These are phyloP conservation scores for Rhododendron williamsianum DNA, from an alignment of 148 eudicot genomes.

Conservation along the genomic window DNA sequence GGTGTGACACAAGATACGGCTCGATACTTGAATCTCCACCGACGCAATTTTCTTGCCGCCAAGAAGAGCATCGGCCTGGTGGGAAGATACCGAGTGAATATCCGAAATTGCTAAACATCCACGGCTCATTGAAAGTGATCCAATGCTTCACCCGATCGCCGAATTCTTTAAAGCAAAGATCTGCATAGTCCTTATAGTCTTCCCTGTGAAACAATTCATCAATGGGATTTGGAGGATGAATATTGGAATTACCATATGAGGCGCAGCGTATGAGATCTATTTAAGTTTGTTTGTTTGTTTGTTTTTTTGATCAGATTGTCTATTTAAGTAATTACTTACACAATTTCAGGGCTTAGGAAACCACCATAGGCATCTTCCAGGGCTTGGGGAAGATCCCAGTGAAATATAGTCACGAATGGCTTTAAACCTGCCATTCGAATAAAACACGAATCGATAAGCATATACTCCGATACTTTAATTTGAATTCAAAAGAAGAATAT, in stretches of 20 bases:
- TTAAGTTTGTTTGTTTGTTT: background rate
- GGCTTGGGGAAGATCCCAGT: conserved; percentile 45
- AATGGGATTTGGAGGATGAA: too few species aligned
- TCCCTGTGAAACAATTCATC: conserved; percentile 22
- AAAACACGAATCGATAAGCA: background rate
- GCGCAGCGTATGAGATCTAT: too few species aligned
- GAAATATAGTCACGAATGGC: conserved; percentile 44
- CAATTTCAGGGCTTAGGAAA: conserved; percentile 27
- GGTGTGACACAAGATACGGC: conserved; percentile 40
- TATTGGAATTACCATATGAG: too few species aligned
- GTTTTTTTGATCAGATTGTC: background rate
- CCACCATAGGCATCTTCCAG: conserved; percentile 51
- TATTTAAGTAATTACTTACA: conserved; percentile 26
- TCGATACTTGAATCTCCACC: conserved; percentile 31
- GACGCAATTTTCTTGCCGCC: conserved; percentile 17
- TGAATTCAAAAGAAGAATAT: background rate
- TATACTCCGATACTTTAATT: background rate
- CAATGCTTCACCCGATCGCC: conserved; percentile 55
- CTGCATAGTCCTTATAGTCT: conserved; percentile 43
- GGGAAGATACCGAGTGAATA: conserved; percentile 23
- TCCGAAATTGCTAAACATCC: conserved; percentile 9
- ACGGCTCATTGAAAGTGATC: conserved; percentile 58
- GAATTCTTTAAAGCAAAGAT: conserved; percentile 40
- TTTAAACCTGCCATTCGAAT: conserved; percentile 23
- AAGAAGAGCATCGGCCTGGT: conserved; percentile 35